These are phyloP conservation scores for Brassica balearica DNA, from an alignment of 441 rosid species.

Conservation along the genomic window DNA sequence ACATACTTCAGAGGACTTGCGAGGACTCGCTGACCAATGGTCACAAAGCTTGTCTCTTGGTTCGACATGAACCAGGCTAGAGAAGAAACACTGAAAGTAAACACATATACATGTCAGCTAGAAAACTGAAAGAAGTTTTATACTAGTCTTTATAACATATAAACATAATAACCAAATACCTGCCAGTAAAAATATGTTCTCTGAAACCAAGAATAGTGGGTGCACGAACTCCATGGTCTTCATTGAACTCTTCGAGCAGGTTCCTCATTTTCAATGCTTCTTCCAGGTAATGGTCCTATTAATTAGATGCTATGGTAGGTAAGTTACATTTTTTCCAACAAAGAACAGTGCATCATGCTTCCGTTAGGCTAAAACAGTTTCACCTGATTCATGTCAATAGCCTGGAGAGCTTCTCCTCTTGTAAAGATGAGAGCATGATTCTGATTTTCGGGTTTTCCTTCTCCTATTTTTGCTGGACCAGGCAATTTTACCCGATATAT, in stretches of 20 bases:
- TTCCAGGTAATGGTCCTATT: slow-evolving; percentile 95
- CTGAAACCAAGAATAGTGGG: slow-evolving; percentile 95
- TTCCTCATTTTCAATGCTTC: slow-evolving; percentile 98
- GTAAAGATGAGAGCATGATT: slow-evolving; percentile 88
- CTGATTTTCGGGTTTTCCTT: slow-evolving; percentile 97
- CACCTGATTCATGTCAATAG: slow-evolving; percentile 98
- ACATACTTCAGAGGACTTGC: slow-evolving; percentile 94
- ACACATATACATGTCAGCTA: slow-evolving; percentile 27
- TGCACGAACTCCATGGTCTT: slow-evolving; percentile 92
- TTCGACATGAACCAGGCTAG: slow-evolving; percentile 98
- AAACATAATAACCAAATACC: slow-evolving; percentile 44
- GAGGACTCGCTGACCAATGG: slow-evolving; percentile 95
- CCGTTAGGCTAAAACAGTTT: slow-evolving; percentile 11
- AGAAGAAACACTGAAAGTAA: slow-evolving; percentile 85
- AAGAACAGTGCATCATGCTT: slow-evolving; percentile 1
- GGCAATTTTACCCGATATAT: slow-evolving; percentile 90
- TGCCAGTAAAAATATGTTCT: slow-evolving; percentile 96
- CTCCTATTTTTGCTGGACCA: slow-evolving; percentile 85
- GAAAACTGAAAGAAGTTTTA: slow-evolving; percentile 11
- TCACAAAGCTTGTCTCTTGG: slow-evolving; percentile 95
- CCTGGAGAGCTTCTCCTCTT: slow-evolving; percentile 94
- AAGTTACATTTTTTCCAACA: slow-evolving; percentile 31
- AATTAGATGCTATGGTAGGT: slow-evolving; percentile 24
- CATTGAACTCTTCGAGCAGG: slow-evolving; percentile 91
- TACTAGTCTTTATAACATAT: background rate